A percentile compares a stretch with the other conserved stretches of the same genome.
Evolutionary conservation across 2,329 filamentous ascomycete genomes (phyloP).

Genomic region (Monilinia polystroma): DNA sequence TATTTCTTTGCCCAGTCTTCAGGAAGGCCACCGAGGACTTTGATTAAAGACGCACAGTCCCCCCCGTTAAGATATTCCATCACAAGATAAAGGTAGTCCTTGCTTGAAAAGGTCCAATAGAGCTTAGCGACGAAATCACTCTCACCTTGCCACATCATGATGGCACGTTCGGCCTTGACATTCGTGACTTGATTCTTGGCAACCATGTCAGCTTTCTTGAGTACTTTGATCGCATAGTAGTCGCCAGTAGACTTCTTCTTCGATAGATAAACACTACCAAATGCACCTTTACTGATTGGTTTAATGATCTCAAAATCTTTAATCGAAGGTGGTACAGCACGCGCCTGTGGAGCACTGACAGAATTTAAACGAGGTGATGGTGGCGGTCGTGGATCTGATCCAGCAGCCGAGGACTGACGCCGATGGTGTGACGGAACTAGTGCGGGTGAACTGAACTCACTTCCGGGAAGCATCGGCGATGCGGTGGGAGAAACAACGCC

Average conservation of each 20-base stretch:
- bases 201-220: slow-evolving; percentile 99
- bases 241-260: slow-evolving; percentile 99
- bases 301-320: slow-evolving; percentile 99
- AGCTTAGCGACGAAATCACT: slow-evolving; percentile 98
- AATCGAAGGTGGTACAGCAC: slow-evolving; percentile 90
- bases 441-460: slow-evolving; percentile 76
- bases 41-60: slow-evolving; percentile 94
- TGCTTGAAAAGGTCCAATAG: slow-evolving; percentile 99
- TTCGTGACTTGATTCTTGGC: slow-evolving; percentile 99
- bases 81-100: slow-evolving; percentile 96
- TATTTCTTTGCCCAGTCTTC: slow-evolving; percentile 99
- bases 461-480: slow-evolving; percentile 80
- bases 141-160: slow-evolving; percentile 99
- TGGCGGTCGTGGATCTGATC: slow-evolving; percentile 67
- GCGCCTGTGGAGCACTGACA: slow-evolving; percentile 75
- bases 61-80: slow-evolving; percentile 99
- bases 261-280: slow-evolving; percentile 94
- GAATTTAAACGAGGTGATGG: slow-evolving; percentile 80
- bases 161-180: slow-evolving; percentile 95
- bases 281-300: slow-evolving; percentile 97
- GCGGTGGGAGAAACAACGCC: slow-evolving; percentile 78
- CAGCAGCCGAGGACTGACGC: slow-evolving; percentile 85
- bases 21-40: slow-evolving; percentile 83
- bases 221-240: slow-evolving; percentile 96
- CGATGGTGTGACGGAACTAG: slow-evolving; percentile 70